Conservation (phyloP, 345 rosid species). For the Erucastrum elatum region DNA sequence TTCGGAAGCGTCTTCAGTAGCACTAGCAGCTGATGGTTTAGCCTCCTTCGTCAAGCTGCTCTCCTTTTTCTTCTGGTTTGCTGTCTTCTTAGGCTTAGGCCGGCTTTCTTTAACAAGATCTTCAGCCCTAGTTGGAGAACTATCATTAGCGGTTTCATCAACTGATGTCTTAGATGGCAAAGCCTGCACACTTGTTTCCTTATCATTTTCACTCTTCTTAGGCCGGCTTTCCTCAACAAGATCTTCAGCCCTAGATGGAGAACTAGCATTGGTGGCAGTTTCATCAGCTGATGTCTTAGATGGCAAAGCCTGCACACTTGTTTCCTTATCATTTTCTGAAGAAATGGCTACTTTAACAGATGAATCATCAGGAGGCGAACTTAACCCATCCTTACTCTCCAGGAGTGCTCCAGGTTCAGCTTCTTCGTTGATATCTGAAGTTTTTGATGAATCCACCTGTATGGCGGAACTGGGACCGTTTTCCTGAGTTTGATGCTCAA, state of each 20-base stretch:
- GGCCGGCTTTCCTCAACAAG: conserved; percentile 46
- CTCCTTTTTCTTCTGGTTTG: conserved; percentile 54
- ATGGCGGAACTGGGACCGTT: conserved; percentile 42
- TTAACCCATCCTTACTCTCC: conserved; percentile 46
- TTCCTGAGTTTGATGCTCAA: conserved; percentile 42
- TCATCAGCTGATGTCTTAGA: conserved; percentile 42
- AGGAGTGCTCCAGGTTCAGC: conserved; percentile 40
- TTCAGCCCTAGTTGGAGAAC: conserved; percentile 27
- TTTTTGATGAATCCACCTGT: conserved; percentile 45
- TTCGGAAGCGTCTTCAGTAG: conserved; percentile 48
- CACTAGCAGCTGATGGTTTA: conserved; percentile 42
- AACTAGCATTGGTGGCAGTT: conserved; percentile 16
- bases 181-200: conserved; percentile 57
- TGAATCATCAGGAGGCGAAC: conserved; percentile 41
- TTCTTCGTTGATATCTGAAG: conserved; percentile 45
- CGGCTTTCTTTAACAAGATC: conserved; percentile 46
- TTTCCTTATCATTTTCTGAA: conserved; percentile 48
- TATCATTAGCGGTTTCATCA: too few species aligned
- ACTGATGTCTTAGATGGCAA: conserved; percentile 19
- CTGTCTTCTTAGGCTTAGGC: conserved; percentile 35
- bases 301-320: conserved; percentile 42
- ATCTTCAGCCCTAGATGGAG: conserved; percentile 36
- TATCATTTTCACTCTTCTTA: conserved; percentile 49
- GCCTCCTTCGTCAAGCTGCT: conserved; percentile 44
- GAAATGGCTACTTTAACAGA: conserved; percentile 41